A percentile compares a stretch with the other conserved stretches of the same genome.
phyloP scores from a whole-genome alignment of 2,329 filamentous ascomycete genomes.

The Phaeosphaeriaceae sp. region DNA sequence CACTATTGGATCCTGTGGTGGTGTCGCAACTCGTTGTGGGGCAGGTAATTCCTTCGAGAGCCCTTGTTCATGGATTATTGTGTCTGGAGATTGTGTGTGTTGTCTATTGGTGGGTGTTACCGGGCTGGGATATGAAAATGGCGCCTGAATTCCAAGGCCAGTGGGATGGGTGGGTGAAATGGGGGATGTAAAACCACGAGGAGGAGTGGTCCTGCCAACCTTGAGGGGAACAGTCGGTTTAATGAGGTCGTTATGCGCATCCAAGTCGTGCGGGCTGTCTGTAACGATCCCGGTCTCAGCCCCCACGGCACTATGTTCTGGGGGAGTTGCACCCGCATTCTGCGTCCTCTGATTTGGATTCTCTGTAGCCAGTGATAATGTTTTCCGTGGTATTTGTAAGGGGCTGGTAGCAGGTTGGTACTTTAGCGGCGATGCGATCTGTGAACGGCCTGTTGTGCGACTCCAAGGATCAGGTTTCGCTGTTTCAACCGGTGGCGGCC shows the following conservation, averaged over 20 bases:
- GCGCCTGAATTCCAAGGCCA: constrained; percentile 30
- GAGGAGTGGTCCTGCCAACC: constrained; percentile 46
- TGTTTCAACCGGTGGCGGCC: constrained; percentile 48
- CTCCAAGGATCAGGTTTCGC: constrained; percentile 67
- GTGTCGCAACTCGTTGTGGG: constrained; percentile 29
- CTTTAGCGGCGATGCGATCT: constrained; percentile 68
- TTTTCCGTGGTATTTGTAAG: constrained; percentile 56
- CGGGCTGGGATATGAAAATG: constrained; percentile 38
- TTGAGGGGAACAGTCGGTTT: constrained; percentile 54
- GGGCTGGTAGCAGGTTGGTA: constrained; percentile 65
- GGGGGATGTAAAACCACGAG: constrained; percentile 42
- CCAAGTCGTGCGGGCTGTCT: constrained; percentile 26
- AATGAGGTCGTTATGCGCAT: constrained; percentile 46
- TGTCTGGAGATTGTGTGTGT: constrained; percentile 18
- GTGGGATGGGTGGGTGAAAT: constrained; percentile 27
- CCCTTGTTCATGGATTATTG: constrained; percentile 11
- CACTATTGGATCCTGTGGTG: constrained; percentile 29
- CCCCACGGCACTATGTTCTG: constrained; percentile 24
- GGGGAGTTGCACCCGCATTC: constrained; percentile 33
- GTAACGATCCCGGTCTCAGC: constrained; percentile 41
- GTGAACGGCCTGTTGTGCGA: constrained; percentile 72
- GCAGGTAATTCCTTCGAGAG: constrained; percentile 8
- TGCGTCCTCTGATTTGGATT: constrained; percentile 23
- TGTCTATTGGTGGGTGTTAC: constrained; percentile 35
- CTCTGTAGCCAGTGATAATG: constrained; percentile 25